Conservation (phyloP, 2,329 filamentous ascomycete species). For the Cadophora sp. region DNA sequence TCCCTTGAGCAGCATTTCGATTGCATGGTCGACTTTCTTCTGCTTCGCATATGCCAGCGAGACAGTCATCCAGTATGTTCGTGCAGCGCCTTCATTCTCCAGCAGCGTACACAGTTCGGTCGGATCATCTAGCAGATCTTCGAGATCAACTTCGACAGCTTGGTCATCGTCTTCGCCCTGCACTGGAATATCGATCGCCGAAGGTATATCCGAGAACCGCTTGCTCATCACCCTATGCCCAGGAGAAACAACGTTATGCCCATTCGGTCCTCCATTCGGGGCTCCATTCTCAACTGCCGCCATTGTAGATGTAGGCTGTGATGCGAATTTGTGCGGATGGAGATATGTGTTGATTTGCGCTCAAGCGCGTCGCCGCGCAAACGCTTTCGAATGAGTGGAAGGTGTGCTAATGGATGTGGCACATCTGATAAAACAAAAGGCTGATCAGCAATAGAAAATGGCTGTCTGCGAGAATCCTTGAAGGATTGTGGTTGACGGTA, state of each 20-base stretch:
- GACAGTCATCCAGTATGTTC: slow-evolving; percentile 98
- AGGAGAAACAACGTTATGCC: slow-evolving; percentile 31
- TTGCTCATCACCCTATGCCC: slow-evolving; percentile 41
- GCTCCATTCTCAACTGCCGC: slow-evolving; percentile 37
- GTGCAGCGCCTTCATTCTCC: slow-evolving; percentile 90
- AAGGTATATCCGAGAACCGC: slow-evolving; percentile 69
- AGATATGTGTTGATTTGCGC: slow-evolving; percentile 16
- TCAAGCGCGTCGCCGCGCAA: slow-evolving; percentile 30
- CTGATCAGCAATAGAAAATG: background rate
- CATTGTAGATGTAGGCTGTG: slow-evolving; percentile 31
- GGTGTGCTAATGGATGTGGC: slow-evolving; percentile 9
- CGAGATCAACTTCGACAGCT: slow-evolving; percentile 89
- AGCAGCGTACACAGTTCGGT: slow-evolving; percentile 94
- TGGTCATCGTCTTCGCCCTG: slow-evolving; percentile 69
- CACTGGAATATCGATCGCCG: slow-evolving; percentile 70
- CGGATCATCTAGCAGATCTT: slow-evolving; percentile 89
- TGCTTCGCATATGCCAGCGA: slow-evolving; percentile 96
- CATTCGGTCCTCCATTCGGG: slow-evolving; percentile 39
- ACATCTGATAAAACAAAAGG: slow-evolving; percentile 25
- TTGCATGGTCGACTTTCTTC: slow-evolving; percentile 85
- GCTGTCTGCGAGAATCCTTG: background rate
- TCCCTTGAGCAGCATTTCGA: slow-evolving; percentile 73
- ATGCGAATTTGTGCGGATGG: background rate
- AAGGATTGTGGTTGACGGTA: background rate
- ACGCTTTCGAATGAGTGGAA: slow-evolving; percentile 7